phyloP scores from a whole-genome alignment of 352 stramenopile genomes.

The Globisporangium acanthophoron region DNA sequence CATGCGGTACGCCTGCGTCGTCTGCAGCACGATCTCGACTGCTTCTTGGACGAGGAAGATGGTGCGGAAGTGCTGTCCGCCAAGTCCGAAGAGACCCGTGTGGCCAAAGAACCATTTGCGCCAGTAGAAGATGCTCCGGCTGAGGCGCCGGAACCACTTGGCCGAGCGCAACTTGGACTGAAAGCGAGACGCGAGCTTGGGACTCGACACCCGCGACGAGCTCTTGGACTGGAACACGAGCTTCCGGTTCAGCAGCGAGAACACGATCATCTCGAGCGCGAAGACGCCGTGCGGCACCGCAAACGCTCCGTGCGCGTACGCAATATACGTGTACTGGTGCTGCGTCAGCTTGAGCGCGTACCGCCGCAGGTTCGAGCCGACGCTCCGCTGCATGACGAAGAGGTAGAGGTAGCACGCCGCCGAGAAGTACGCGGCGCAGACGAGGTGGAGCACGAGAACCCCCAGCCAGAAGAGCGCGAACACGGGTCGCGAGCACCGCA shows the following conservation, averaged over 20 bases:
- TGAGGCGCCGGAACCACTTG: background rate
- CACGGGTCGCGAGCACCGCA: conserved; percentile 2
- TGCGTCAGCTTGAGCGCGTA: conserved; percentile 10
- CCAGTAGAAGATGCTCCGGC: conserved; percentile 10
- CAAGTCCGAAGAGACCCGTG: conserved; percentile 18
- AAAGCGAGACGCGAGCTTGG: background rate
- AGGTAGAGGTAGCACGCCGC: conserved; percentile 12
- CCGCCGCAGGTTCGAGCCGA: conserved; percentile 12
- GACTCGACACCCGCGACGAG: conserved; percentile 6
- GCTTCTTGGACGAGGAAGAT: conserved; percentile 19
- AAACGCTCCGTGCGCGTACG: conserved; percentile 8
- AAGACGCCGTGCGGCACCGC: conserved; percentile 11
- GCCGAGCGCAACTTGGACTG: conserved; percentile 2
- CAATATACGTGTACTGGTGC: conserved; percentile 8
- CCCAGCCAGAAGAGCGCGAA: conserved; percentile 13
- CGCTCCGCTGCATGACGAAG: conserved; percentile 14
- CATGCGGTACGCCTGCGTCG: no score
- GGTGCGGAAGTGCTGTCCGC: conserved; percentile 18
- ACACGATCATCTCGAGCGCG: conserved; percentile 11
- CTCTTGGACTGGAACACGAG: conserved; percentile 8
- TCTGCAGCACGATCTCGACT: conserved; percentile 17
- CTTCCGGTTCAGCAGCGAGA: conserved; percentile 8
- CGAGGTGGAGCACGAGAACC: conserved; percentile 4
- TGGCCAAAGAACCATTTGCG: conserved; percentile 16
- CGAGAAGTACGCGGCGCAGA: conserved; percentile 14